Evolutionary conservation across 139 green algal genomes (phyloP), one percentile per base, ranked within the genome.

Genomic region (Desmodesmus armatus): DNA sequence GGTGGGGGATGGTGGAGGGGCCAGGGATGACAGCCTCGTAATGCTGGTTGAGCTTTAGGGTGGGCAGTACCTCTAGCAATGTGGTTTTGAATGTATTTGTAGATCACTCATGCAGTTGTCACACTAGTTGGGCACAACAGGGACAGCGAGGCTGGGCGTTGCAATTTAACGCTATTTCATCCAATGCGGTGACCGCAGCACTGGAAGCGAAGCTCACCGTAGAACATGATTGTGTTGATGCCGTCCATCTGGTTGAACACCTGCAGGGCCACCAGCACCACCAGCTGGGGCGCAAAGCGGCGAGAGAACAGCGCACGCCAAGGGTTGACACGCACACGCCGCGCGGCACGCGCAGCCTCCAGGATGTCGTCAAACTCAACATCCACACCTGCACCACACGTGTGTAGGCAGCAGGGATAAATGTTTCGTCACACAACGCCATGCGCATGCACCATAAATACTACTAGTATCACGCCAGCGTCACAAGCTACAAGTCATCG

Each of bases 201-300:
- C n/a, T n/a, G n/a, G n/a, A n/a, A n/a, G n/a, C n/a, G n/a, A n/a
- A n/a, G n/a, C n/a, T n/a, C n/a, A n/a, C n/a, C 76, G 41, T 85
- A 88, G 77, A 88, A 88, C 39, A 86, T 86, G 33, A 86, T 73
- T 7, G 31, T 72, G 81, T 86, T 86, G 81, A 86, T 86, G 83
- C 87, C 90, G 33, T 87, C 90, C 23, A 95, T 35, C 85, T 96
- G 92, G 85, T 95, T 91, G 85, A 95, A 92, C 31, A 90, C 62
- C 58, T 83, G 77, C 77, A 83, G 77, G 5, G 77, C 77, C 25
- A 83, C 55, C 23, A 83, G 35, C 3, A 31, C 73, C 17, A 72
- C 55, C 17, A 83, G 55, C 77, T 74, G 55, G 11, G 58, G 77
- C 21, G 29, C 6, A 39, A 41, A 72, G 23, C 44, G 37, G 31